Base-by-base conservation (phyloP, 495 filamentous ascomycete genomes). In the Achaetomiella virescens region DNA sequence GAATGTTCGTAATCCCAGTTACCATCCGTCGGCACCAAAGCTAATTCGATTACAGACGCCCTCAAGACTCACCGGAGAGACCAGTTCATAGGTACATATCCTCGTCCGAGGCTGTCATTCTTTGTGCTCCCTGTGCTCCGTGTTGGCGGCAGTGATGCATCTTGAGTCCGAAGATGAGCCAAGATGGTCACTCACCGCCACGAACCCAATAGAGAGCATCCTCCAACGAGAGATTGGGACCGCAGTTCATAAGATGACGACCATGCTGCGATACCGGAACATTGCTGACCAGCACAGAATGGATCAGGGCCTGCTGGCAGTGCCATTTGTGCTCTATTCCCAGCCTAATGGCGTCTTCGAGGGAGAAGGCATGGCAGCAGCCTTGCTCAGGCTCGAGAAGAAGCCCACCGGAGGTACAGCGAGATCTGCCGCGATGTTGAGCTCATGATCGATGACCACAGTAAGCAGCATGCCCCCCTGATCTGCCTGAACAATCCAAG, bases 401-500 rank as follows among this genome's bases (percentile, higher is more conserved):
- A 81, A 59, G 82, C 86, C 40, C 89, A 93, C 60, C 78, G 84
- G 20, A 84, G 93, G 38, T 97, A 97, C 76, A 86, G 86, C 52
- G 91, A 99, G 73, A 97, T 99, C 61, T 87, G 97, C 79, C 82
- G 81, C 29, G 93, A 99, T 75, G 87, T 97, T 29, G 93, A 97
- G 72, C 78, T 82, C 40, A 81, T 99, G 69, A 85, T 99, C 54
- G 83, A 88, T 54, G 90, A 96, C 65, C 92, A 99, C 68, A 96
- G 91, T 92, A 78, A 60, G 77, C 66, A 40, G 7, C 10, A 12
- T 27, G 12, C 17, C n/a, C 35, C n/a, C 8, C 20, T 8, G 14
- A 0, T 8, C 14, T 4, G 9, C 1, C 5, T 6, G n/a, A 21
- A 29, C 9, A 9, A 18, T 15, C 21, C 27, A 25, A 14, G 42